Base-by-base conservation (phyloP, 208 protist species). In the Hexamita inflata region DNA sequence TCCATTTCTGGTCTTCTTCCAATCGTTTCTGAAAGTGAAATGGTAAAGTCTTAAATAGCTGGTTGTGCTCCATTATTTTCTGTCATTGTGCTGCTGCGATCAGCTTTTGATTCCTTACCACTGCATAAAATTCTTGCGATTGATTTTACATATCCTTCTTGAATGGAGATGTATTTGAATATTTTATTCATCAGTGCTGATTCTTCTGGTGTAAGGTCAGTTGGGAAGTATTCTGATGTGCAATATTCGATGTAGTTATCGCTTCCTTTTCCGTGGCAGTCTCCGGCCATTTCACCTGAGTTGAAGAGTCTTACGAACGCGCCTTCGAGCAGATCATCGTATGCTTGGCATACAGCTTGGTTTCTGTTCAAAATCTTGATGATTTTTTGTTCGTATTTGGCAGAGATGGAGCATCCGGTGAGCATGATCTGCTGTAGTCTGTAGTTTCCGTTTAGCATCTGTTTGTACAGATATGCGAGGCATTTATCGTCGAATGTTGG, bases 1-100 rank as follows among this genome's bases (percentile, higher is more conserved):
- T 70, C 64, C 64, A 70, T 70, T 38, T 70, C 38, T 11, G 9
- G 28, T 11, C 64, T 7, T 45, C 40, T 4, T n/a, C 64, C 64
- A 13, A 70, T 40, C 64, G 64, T 70, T 34, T 70, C 64, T 49
- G 40, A 4, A 9, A 2, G 7, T 4, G 64, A 4, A 70, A 70
- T 70, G 9, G 4, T 32, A 19, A 49, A 4, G 28, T 45, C 15
- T n/a, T n/a, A n/a, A n/a, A n/a, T n/a, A n/a, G n/a, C n/a, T n/a
- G n/a, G n/a, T n/a, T n/a, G n/a, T n/a, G n/a, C n/a, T n/a, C n/a
- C n/a, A n/a, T n/a, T n/a, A n/a, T n/a, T n/a, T n/a, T n/a, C n/a
- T n/a, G n/a, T n/a, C n/a, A n/a, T n/a, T n/a, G n/a, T n/a, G n/a
- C n/a, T n/a, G n/a, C n/a, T n/a, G n/a, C n/a, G n/a, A n/a, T n/a